A percentile compares a stretch with the other conserved stretches of the same genome.
phyloP scores from a whole-genome alignment of 2,329 filamentous ascomycete genomes.

The Endocalyx cinctus region DNA sequence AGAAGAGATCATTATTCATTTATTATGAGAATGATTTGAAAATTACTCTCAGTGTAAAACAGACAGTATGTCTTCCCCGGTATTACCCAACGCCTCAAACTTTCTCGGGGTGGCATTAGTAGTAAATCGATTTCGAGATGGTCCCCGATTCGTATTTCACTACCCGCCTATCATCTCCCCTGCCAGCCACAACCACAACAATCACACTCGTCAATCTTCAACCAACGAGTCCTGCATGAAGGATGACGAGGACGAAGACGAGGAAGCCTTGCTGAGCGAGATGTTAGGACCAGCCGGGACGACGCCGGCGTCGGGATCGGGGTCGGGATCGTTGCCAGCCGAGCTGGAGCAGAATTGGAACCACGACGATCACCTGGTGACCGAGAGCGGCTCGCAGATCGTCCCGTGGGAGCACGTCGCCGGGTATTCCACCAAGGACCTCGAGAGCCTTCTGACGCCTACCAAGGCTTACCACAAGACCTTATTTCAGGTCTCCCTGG shows the following conservation, averaged over 20 bases:
- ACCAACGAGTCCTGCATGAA: slow-evolving; percentile 22
- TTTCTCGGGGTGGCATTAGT: slow-evolving; percentile 69
- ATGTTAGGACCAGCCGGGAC: slow-evolving; percentile 27
- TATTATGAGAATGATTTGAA: too few relatives aligned
- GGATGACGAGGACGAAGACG: slow-evolving; percentile 39
- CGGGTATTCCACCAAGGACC: slow-evolving; percentile 68
- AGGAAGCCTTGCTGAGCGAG: slow-evolving; percentile 47
- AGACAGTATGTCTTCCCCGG: slow-evolving; percentile 43
- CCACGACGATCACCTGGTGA: slow-evolving; percentile 51
- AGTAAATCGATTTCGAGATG: slow-evolving; percentile 69
- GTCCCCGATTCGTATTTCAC: slow-evolving; percentile 80
- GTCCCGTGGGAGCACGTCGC: slow-evolving; percentile 70
- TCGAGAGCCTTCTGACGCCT: slow-evolving; percentile 77
- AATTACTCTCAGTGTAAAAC: too few relatives aligned
- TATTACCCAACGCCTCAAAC: slow-evolving; percentile 49
- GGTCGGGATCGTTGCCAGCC: slow-evolving; percentile 26
- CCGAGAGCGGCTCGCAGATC: slow-evolving; percentile 51
- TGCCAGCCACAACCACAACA: slow-evolving; percentile 27
- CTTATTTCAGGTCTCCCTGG: slow-evolving; percentile 76
- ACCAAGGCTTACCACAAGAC: slow-evolving; percentile 72
- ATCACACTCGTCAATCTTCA: slow-evolving; percentile 26
- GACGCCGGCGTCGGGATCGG: too few relatives aligned
- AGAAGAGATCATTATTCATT: too few relatives aligned
- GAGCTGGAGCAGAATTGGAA: slow-evolving; percentile 40
- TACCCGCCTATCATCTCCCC: slow-evolving; percentile 62